Base-by-base conservation (phyloP, 2,329 filamentous ascomycete species). In the Xylariales sp. region DNA sequence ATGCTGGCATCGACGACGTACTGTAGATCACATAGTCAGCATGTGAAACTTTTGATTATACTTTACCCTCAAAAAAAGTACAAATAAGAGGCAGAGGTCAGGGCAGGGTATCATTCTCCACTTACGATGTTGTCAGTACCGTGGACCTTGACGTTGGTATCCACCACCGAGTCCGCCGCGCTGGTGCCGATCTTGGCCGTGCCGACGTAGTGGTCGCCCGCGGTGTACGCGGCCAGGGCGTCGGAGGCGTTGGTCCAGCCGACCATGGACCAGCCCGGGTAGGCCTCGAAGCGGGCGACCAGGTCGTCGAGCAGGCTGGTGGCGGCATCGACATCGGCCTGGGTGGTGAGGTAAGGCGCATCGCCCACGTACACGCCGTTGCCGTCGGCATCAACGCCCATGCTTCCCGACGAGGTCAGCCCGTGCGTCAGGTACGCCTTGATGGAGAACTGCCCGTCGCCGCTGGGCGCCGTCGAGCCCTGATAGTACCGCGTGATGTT, bases 101-200 rank as follows among this genome's bases (percentile, higher is more conserved):
- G n/a, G n/a, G n/a, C n/a, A n/a, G n/a, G n/a, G n/a, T n/a, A n/a
- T n/a, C n/a, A n/a, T n/a, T n/a, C n/a, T n/a, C n/a, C n/a, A 24
- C 36, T 32, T 31, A 38, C 36, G 19, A 38, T 8, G 19, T 38
- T 38, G 15, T 38, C 36, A 17, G 32, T 31, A 23, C 36, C 36
- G 17, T 38, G 27, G 4, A 38, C 36, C 36, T 38, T 38, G 36
- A 29, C 19, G 6, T 38, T 38, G 27, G 28, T 30, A 29, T 38
- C 36, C 5, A 38, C 36, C 4, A 32, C 36, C 1, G 36, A 31
- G 6, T 27, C 32, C 1, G 75, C 76, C 32, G 76, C 72, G 39
- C 77, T 69, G 0, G 61, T 63, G 11, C 80, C 80, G 48, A 84
- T 67, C 56, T 82, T 83, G 35, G 72, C 70, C 0, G 77, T 82